These are phyloP conservation scores for Metschnikowia lunata DNA, from an alignment of 805 yeast species.

Conservation along the genomic window DNA sequence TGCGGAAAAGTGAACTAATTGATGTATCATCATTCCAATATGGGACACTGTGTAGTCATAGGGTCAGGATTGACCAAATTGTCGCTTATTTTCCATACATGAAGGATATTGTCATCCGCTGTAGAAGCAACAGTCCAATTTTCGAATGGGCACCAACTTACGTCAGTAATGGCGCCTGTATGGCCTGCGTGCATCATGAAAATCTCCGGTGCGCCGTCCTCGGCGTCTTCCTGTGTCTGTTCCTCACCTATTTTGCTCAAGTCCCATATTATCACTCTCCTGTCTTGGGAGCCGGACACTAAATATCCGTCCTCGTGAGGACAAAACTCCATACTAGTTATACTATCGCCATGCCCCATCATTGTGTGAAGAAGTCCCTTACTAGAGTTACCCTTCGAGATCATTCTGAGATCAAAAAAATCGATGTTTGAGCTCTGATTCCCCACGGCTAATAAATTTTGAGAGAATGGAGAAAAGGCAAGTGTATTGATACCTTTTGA, in stretches of 20 bases:
- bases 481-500: conserved; percentile 53
- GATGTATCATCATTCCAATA: too few species aligned
- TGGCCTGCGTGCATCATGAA: conserved; percentile 94
- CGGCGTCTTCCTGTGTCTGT: conserved; percentile 81
- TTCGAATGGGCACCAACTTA: conserved; percentile 62
- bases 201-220: conserved; percentile 85
- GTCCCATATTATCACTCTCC: conserved; percentile 81
- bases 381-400: not conserved
- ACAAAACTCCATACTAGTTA: conserved; percentile 73
- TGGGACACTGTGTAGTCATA: not conserved
- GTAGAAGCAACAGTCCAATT: conserved; percentile 76
- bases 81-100: conserved; percentile 49
- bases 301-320: conserved; percentile 73
- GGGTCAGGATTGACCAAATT: conserved; percentile 22
- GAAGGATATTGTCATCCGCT: conserved; percentile 59
- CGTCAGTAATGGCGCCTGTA: conserved; percentile 69
- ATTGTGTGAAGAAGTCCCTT: conserved; percentile 56
- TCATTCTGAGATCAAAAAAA: conserved; percentile 54
- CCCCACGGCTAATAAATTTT: conserved; percentile 62
- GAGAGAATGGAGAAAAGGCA: conserved; percentile 60
- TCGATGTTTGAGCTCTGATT: conserved; percentile 63
- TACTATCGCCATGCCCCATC: conserved; percentile 74
- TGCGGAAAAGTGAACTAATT: too few species aligned
- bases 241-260: conserved; percentile 75
- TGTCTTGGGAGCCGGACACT: conserved; percentile 73